Percentiles rank a stretch among this genome's conserved stretches.
Conservation (phyloP, 345 rosid genomes). For the Turnera subulata region DNA sequence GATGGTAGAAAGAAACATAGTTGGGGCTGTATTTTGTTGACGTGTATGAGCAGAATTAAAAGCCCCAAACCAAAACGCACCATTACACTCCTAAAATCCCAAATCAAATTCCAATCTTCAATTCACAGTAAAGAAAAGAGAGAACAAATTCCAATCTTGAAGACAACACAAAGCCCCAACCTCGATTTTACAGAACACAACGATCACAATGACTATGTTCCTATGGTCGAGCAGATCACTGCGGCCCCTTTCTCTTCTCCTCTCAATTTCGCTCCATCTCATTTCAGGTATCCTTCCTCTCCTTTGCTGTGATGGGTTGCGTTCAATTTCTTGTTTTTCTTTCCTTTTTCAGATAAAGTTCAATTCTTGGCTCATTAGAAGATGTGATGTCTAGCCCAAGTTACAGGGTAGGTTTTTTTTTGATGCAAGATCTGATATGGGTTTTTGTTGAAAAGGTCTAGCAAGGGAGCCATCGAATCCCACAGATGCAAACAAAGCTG, state of each 20-base stretch:
- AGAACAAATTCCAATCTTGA: too few relatives aligned
- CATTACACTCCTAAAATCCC: too few relatives aligned
- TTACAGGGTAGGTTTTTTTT: neutral
- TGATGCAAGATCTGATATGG: neutral
- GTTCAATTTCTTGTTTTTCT: too few relatives aligned
- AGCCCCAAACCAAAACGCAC: too few relatives aligned
- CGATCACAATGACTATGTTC: neutral
- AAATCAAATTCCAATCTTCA: too few relatives aligned
- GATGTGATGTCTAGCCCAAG: neutral
- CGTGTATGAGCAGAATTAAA: too few relatives aligned
- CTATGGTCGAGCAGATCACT: neutral
- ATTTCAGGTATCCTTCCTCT: slow-evolving; percentile 4
- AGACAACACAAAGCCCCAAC: too few relatives aligned
- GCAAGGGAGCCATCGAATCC: neutral
- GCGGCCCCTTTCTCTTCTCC: neutral
- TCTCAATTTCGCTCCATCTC: slow-evolving; percentile 2
- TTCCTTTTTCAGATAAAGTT: too few relatives aligned
- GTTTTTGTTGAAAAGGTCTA: neutral
- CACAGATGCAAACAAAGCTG: slow-evolving; percentile 5
- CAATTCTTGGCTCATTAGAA: too few relatives aligned
- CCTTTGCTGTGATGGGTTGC: neutral
- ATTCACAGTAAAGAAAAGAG: too few relatives aligned
- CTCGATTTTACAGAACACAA: neutral
- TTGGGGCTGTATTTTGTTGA: too few relatives aligned
- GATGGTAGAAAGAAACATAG: too few relatives aligned